Conservation (phyloP, 257 asterid genomes). For the Jacaranda copaia region DNA sequence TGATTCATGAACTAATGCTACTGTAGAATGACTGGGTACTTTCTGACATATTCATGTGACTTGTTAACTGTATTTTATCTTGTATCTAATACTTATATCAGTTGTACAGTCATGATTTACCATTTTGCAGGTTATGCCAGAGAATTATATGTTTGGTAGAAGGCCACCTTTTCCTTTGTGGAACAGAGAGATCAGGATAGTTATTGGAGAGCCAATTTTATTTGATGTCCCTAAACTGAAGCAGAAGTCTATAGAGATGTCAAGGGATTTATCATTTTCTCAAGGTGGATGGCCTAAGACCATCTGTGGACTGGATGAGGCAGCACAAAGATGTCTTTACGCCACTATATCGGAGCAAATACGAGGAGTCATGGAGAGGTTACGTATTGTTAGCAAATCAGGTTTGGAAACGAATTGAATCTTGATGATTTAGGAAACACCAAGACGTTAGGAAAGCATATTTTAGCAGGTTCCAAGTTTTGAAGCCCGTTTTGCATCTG, state of each 20-base stretch:
- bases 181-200: constrained; percentile 63
- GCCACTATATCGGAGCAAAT: constrained; percentile 72
- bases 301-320: constrained; percentile 72
- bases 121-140: constrained; percentile 88
- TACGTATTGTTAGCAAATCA: constrained; percentile 52
- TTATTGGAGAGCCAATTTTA: constrained; percentile 81
- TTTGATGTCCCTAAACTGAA: constrained; percentile 77
- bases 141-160: constrained; percentile 73
- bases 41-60: not conserved
- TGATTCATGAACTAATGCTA: not conserved
- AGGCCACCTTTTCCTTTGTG: constrained; percentile 85
- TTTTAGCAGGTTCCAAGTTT: not conserved
- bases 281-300: constrained; percentile 66
- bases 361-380: constrained; percentile 66
- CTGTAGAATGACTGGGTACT: not conserved
- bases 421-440: constrained; percentile 10
- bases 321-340: constrained; percentile 85
- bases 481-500: not conserved
- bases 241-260: constrained; percentile 64
- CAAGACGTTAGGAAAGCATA: not conserved
- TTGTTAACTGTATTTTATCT: not conserved
- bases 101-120: not conserved
- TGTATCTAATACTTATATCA: not conserved
- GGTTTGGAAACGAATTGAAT: constrained; percentile 39
- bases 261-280: constrained; percentile 51